Evolutionary conservation across 1,139 yeast species (phyloP).

Genomic region (Saccharomyces hybrid): DNA sequence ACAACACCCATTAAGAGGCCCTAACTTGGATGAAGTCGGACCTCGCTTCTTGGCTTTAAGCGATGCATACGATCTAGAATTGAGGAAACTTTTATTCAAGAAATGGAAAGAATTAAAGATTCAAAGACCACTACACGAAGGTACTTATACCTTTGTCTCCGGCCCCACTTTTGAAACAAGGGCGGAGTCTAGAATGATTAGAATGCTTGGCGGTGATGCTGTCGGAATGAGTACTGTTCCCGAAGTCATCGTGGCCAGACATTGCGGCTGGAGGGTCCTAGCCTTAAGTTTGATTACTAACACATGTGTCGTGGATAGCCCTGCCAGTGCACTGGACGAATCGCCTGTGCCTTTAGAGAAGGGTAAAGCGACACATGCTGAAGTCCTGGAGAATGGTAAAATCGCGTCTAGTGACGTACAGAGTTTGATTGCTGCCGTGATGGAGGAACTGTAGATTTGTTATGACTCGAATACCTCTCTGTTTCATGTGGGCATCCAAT

Average conservation of each 20-base stretch:
- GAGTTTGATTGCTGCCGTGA: constrained; percentile 54
- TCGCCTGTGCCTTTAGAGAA: constrained; percentile 48
- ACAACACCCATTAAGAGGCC: constrained; percentile 78
- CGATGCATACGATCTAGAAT: constrained; percentile 76
- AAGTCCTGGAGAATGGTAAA: constrained; percentile 77
- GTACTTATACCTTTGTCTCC: constrained; percentile 74
- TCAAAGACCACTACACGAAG: constrained; percentile 67
- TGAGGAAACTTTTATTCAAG: constrained; percentile 51
- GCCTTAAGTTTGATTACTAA: constrained; percentile 86
- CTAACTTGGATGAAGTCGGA: constrained; percentile 71
- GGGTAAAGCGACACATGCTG: constrained; percentile 85
- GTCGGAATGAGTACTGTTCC: constrained; percentile 99
- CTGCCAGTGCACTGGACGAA: constrained; percentile 61
- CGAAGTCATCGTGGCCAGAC: constrained; percentile 88
- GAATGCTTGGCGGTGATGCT: constrained; percentile 76
- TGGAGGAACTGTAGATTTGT: constrained; percentile 35
- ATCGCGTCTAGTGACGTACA: constrained; percentile 78
- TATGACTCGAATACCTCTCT: not conserved
- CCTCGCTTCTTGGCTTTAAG: constrained; percentile 83
- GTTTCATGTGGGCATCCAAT: not conserved
- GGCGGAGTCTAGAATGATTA: constrained; percentile 76
- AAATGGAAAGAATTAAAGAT: constrained; percentile 47
- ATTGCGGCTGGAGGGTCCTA: constrained; percentile 69
- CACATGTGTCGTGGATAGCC: constrained; percentile 64
- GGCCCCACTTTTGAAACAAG: constrained; percentile 94